Conservation (phyloP, 441 rosid species). For the Geranium incanum region DNA sequence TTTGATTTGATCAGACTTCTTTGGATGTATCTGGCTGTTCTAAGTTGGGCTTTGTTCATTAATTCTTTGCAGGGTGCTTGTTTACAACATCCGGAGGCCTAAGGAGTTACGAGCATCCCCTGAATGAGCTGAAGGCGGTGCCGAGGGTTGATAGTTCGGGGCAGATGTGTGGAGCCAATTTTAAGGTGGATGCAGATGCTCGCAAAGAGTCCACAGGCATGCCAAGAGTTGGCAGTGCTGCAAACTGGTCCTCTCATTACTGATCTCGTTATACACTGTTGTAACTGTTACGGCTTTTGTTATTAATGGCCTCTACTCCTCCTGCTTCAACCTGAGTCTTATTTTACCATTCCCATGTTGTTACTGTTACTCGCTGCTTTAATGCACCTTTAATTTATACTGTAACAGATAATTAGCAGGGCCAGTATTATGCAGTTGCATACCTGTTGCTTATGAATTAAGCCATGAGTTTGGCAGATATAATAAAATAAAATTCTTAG, state of each 20-base stretch:
- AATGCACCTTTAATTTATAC: background rate
- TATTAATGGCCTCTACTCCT: constrained; percentile 14
- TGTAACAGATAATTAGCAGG: background rate
- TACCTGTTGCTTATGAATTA: constrained; percentile 25
- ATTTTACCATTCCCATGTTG: constrained; percentile 9
- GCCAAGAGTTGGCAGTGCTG: constrained; percentile 90
- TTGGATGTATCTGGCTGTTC: background rate
- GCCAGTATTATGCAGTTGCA: constrained; percentile 21
- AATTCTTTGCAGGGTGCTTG: constrained; percentile 59
- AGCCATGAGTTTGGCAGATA: constrained; percentile 19
- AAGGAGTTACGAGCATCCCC: constrained; percentile 85
- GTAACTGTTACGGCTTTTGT: constrained; percentile 15
- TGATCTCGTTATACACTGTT: constrained; percentile 24
- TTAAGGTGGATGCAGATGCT: constrained; percentile 65
- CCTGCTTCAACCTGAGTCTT: constrained; percentile 11
- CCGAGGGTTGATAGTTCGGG: constrained; percentile 97
- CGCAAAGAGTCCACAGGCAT: constrained; percentile 61
- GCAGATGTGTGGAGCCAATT: constrained; percentile 71
- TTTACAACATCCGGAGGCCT: constrained; percentile 85
- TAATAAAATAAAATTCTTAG: constrained; percentile 25
- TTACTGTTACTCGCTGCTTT: constrained; percentile 15
- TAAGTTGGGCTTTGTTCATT: background rate
- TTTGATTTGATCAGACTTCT: too few relatives aligned
- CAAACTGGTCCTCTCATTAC: constrained; percentile 74
- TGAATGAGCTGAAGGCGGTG: constrained; percentile 81